Conservation (phyloP, 1,284 basidiomycete species). For the Fomitopsis pinicola region DNA sequence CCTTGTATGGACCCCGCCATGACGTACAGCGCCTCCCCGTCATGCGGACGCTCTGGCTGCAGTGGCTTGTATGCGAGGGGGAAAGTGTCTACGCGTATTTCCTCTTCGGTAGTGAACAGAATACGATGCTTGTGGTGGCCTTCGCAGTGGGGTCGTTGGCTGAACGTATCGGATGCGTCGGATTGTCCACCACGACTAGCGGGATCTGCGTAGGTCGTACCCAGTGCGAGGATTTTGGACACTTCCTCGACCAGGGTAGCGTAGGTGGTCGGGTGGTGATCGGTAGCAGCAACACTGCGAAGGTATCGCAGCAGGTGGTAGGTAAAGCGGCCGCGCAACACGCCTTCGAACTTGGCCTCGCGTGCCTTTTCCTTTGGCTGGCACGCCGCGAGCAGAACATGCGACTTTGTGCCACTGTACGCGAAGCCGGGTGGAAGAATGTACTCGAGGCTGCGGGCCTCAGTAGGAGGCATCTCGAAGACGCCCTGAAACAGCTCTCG, state of each 20-base stretch:
- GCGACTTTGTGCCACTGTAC: constrained; percentile 3
- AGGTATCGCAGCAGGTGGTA: background rate
- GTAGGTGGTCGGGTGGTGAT: too few species aligned
- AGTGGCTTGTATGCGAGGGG: background rate
- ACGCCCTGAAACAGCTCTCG: background rate
- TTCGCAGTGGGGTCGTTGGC: too few species aligned
- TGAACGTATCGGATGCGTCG: too few species aligned
- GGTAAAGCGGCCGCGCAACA: background rate
- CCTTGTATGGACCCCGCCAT: background rate
- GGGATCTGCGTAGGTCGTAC: too few species aligned
- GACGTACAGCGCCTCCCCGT: background rate
- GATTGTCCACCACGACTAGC: too few species aligned
- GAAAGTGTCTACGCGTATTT: background rate
- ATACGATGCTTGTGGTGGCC: too few species aligned
- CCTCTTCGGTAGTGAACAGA: too few species aligned
- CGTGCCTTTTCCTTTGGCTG: constrained; percentile 2
- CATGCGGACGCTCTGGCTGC: too few species aligned
- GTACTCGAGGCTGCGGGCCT: background rate
- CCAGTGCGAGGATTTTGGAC: too few species aligned
- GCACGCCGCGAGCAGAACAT: constrained; percentile 11
- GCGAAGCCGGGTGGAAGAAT: background rate
- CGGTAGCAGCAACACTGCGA: background rate
- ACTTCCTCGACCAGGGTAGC: too few species aligned
- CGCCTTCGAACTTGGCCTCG: background rate
- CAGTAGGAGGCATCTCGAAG: background rate